Evolutionary conservation across 192 early-diverging fungal species (phyloP), one percentile per base, ranked within the genome.

Genomic region (Phlyctochytrium arcticum): DNA sequence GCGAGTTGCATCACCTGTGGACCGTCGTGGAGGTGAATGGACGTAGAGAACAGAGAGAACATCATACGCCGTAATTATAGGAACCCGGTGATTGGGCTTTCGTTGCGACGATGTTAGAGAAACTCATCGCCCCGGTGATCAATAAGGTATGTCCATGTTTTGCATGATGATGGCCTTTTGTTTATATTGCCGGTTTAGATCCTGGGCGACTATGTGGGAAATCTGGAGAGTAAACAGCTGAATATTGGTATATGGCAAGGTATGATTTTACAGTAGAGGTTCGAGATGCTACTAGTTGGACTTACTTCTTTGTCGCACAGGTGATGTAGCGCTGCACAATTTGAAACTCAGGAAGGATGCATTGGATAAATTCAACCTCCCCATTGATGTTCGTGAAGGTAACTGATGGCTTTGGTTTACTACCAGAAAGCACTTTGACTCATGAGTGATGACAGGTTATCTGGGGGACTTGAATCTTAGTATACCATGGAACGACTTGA

Each of bases 401-500:
- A 48, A 9, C 39, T 42, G 9, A 10, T 42, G n/a, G 9, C n/a
- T n/a, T n/a, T n/a, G n/a, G n/a, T n/a, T n/a, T n/a, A n/a, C n/a
- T n/a, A n/a, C n/a, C n/a, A n/a, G n/a, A n/a, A 59, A 71, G 27
- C 39, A 44, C 21, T 12, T 44, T 12, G 39, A 44, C 39, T 44
- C 39, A 44, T 44, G 39, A 19, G 39, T n/a, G 39, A 44, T 58
- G 10, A 10, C 4, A 90, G 93, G 94, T 15, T 93, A 91, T 70
- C 84, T 99, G 19, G 96, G 96, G 24, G 88, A 92, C 54, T 85
- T 98, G 26, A 93, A 88, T 0, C 75, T 98, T 5, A 89, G 81
- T n/a, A 96, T 99, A 54, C 95, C 96, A 6, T 99, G 96, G 96
- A 88, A 84, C 3, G 96, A 99, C 75, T 77, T 99, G 55, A 96